A percentile compares a stretch with the other conserved stretches of the same genome.
Conservation (phyloP, 2,329 filamentous ascomycete species). For the Cladosporium colombiae region DNA sequence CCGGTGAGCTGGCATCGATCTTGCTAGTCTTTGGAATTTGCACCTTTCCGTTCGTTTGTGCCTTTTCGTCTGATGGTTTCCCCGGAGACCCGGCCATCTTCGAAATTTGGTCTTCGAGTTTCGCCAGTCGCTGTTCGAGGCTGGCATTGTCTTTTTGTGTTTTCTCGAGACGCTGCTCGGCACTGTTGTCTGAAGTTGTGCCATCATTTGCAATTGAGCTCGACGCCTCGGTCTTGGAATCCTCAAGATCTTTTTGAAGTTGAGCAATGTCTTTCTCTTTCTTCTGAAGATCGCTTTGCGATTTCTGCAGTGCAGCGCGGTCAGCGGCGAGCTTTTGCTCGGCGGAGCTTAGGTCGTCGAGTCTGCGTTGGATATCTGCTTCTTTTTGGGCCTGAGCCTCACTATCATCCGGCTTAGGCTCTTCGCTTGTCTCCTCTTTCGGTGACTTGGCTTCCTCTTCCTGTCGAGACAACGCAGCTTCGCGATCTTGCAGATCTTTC, state of each 20-base stretch:
- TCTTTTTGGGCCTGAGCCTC: not conserved
- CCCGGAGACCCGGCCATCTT: not conserved
- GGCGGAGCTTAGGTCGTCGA: not conserved
- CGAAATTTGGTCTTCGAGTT: not conserved
- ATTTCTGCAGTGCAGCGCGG: not conserved
- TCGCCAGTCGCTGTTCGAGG: not conserved
- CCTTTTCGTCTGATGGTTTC: not conserved
- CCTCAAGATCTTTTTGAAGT: not conserved
- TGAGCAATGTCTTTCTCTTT: conserved; percentile 13
- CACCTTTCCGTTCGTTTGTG: not conserved
- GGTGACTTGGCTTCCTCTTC: conserved; percentile 2
- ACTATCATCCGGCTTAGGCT: not conserved
- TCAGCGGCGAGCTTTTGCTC: conserved; percentile 1
- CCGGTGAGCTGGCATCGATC: not conserved
- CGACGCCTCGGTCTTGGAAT: not conserved
- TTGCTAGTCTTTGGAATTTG: not conserved
- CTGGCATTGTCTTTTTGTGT: conserved; percentile 1
- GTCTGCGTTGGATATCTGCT: conserved; percentile 1
- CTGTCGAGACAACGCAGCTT: not conserved
- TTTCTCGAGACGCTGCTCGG: not conserved
- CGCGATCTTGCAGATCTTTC: conserved; percentile 13
- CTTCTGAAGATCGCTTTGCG: not conserved
- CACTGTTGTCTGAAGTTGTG: not conserved
- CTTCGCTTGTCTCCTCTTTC: not conserved
- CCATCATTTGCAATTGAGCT: not conserved